Conservation (phyloP, 2,329 filamentous ascomycete genomes). For the Endothia cerciana region DNA sequence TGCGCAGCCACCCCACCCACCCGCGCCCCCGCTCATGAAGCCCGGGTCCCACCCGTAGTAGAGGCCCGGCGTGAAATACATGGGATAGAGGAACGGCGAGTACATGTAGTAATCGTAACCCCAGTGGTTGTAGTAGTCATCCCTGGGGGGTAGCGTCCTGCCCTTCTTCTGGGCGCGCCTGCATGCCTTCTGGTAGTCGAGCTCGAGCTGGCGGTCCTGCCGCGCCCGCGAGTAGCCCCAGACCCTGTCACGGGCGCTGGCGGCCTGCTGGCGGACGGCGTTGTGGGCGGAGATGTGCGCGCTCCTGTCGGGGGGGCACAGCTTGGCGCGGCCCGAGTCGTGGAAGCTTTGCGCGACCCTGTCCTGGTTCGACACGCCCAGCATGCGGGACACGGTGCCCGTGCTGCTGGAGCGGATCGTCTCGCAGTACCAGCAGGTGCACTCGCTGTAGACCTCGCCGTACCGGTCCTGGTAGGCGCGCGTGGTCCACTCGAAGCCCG, state of each 20-base stretch:
- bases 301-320: slow-evolving; percentile 59
- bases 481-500: slow-evolving; percentile 73
- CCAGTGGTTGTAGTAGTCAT: slow-evolving; percentile 59
- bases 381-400: slow-evolving; percentile 47
- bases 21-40: slow-evolving; percentile 39
- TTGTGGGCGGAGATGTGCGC: slow-evolving; percentile 78
- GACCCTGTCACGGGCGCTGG: slow-evolving; percentile 36
- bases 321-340: slow-evolving; percentile 49
- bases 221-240: slow-evolving; percentile 42
- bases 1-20: slow-evolving; percentile 46
- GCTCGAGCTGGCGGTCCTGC: slow-evolving; percentile 48
- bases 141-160: slow-evolving; percentile 49
- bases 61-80: slow-evolving; percentile 47
- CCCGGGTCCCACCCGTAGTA: slow-evolving; percentile 52
- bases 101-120: slow-evolving; percentile 56
- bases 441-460: slow-evolving; percentile 72
- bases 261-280: slow-evolving; percentile 50
- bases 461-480: slow-evolving; percentile 69
- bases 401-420: slow-evolving; percentile 63
- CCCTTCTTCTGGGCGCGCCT: slow-evolving; percentile 55
- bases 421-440: slow-evolving; percentile 86
- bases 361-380: slow-evolving; percentile 51
- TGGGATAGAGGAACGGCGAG: slow-evolving; percentile 49
- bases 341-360: slow-evolving; percentile 52
- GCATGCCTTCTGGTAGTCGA: slow-evolving; percentile 59